Conservation (phyloP, 345 rosid genomes). For the Erucastrum elatum region DNA sequence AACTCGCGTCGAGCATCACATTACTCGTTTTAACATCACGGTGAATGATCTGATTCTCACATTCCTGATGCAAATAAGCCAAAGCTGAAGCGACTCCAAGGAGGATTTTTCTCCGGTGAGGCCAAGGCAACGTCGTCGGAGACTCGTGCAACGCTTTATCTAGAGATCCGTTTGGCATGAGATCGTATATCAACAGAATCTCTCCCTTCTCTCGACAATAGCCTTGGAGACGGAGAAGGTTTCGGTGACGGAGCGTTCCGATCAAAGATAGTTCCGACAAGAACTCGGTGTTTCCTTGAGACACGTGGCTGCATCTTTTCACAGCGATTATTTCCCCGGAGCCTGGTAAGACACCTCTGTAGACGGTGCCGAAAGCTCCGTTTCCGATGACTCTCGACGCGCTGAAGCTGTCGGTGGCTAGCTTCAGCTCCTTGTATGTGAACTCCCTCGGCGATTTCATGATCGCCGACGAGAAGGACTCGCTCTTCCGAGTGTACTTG, state of each 20-base stretch:
- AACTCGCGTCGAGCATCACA: slow-evolving; percentile 84
- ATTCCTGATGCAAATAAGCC: slow-evolving; percentile 94
- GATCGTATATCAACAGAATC: slow-evolving; percentile 77
- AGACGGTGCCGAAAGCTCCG: slow-evolving; percentile 95
- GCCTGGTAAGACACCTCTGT: slow-evolving; percentile 68
- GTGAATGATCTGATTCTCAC: slow-evolving; percentile 95
- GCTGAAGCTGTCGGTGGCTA: slow-evolving; percentile 79
- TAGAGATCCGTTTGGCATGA: slow-evolving; percentile 94
- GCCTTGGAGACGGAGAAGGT: slow-evolving; percentile 88
- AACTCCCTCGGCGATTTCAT: slow-evolving; percentile 92
- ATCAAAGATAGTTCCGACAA: slow-evolving; percentile 80
- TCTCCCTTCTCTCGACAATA: slow-evolving; percentile 96
- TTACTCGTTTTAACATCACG: slow-evolving; percentile 91
- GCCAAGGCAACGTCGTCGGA: slow-evolving; percentile 71
- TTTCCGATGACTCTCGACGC: slow-evolving; percentile 71
- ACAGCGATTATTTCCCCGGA: slow-evolving; percentile 82
- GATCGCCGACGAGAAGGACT: slow-evolving; percentile 66
- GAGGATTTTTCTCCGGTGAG: slow-evolving; percentile 64
- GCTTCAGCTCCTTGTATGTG: slow-evolving; percentile 77
- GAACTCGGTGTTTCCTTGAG: slow-evolving; percentile 88
- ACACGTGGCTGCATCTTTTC: slow-evolving; percentile 83
- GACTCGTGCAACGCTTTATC: slow-evolving; percentile 93
- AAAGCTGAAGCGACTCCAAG: slow-evolving; percentile 91
- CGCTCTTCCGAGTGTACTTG: slow-evolving; percentile 54
- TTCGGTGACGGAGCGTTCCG: slow-evolving; percentile 86